These are phyloP conservation scores for Malus fusca DNA, from an alignment of 306 rosid species.

Conservation along the genomic window DNA sequence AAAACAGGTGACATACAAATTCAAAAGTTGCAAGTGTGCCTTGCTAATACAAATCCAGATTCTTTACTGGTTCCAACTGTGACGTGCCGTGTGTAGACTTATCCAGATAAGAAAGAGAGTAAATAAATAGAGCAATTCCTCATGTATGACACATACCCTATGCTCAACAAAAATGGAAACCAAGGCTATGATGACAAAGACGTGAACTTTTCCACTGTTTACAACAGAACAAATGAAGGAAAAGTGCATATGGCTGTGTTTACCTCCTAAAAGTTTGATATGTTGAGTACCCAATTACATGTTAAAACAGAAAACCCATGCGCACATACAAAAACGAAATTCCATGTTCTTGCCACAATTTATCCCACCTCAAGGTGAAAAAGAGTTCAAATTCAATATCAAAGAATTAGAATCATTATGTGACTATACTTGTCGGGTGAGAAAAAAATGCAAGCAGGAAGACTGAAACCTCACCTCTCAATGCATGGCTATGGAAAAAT, in stretches of 20 bases:
- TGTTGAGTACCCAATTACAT: background rate
- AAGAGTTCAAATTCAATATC: background rate
- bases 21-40: background rate
- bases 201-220: background rate
- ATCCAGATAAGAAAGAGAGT: background rate
- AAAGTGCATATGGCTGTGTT: background rate
- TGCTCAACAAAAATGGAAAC: background rate
- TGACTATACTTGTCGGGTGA: background rate
- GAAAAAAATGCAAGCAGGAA: background rate
- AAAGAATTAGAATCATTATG: background rate
- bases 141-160: background rate
- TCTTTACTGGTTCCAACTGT: background rate
- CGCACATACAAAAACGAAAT: background rate
- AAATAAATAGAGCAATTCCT: background rate
- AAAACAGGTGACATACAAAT: background rate
- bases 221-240: background rate
- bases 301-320: background rate
- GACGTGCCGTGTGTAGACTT: background rate
- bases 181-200: background rate
- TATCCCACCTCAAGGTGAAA: background rate
- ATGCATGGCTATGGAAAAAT: slow-evolving; percentile 30
- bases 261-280: background rate
- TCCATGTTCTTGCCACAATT: no score
- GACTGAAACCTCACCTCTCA: slow-evolving; percentile 52
- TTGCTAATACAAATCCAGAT: background rate